phyloP scores from a whole-genome alignment of 108 stramenopile genomes.

The Hondaea fermentalgiana region DNA sequence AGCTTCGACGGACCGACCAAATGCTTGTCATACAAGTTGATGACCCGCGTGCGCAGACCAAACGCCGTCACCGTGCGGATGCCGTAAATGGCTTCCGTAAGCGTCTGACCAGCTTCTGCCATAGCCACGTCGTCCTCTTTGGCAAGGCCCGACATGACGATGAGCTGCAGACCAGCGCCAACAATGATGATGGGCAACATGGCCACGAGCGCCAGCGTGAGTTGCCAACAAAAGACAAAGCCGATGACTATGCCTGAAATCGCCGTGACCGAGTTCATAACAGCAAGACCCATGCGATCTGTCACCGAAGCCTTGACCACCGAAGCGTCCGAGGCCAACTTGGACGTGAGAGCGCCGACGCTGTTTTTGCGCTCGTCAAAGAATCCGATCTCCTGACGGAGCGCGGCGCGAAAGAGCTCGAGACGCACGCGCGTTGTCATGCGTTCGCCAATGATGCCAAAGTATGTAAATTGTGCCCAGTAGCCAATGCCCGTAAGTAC shows the following conservation, averaged over 20 bases:
- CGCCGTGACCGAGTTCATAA: constrained; percentile 26
- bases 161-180: constrained; percentile 31
- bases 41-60: constrained; percentile 34
- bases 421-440: constrained; percentile 32
- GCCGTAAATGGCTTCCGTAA: constrained; percentile 50
- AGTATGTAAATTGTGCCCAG: neutral
- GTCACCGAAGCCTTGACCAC: constrained; percentile 36
- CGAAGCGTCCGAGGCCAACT: constrained; percentile 18
- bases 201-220: constrained; percentile 45
- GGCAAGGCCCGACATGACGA: constrained; percentile 23
- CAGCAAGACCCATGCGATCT: constrained; percentile 27
- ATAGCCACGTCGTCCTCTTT: constrained; percentile 40
- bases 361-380: constrained; percentile 1
- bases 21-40: constrained; percentile 36
- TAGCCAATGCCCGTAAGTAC: neutral
- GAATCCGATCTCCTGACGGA: constrained; percentile 19
- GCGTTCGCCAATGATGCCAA: constrained; percentile 30
- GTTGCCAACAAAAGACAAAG: constrained; percentile 44
- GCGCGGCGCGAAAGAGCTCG: constrained; percentile 21
- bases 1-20: constrained; percentile 17
- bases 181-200: constrained; percentile 52
- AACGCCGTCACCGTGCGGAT: constrained; percentile 56
- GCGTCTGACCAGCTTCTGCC: constrained; percentile 20
- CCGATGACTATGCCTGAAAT: constrained; percentile 41
- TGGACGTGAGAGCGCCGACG: constrained; percentile 1